These are phyloP conservation scores for Funneliformis mosseae DNA, from an alignment of 192 early-diverging fungal genomes.

Conservation along the genomic window DNA sequence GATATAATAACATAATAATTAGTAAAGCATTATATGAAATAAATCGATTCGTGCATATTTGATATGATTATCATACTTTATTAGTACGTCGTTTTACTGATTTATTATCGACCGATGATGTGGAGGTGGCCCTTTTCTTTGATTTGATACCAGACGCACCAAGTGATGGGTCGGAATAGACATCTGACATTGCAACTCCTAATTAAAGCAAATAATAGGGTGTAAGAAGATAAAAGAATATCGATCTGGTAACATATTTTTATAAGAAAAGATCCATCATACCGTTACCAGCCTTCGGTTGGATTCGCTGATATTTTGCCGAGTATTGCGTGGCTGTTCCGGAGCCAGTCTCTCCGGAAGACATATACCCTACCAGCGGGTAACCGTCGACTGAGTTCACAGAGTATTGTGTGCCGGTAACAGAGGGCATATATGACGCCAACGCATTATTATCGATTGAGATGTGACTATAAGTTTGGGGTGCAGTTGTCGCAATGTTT, in stretches of 20 bases:
- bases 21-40: background rate
- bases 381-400: background rate
- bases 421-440: background rate
- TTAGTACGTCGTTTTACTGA: background rate
- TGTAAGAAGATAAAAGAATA: background rate
- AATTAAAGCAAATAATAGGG: background rate
- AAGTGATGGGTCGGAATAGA: constrained; percentile 2
- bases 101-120: background rate
- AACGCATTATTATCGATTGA: background rate
- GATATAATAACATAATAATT: background rate
- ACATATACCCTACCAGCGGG: background rate
- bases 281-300: constrained; percentile 8
- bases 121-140: background rate
- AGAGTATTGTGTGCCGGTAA: background rate
- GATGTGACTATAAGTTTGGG: background rate
- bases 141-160: background rate
- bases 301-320: background rate
- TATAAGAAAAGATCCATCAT: background rate
- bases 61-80: background rate
- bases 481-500: background rate
- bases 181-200: constrained; percentile 15
- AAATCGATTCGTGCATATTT: background rate
- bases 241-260: background rate
- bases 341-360: background rate
- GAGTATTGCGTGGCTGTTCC: background rate